Evolutionary conservation across 345 rosid genomes (phyloP).

Genomic region (Capsella bursapastoris): DNA sequence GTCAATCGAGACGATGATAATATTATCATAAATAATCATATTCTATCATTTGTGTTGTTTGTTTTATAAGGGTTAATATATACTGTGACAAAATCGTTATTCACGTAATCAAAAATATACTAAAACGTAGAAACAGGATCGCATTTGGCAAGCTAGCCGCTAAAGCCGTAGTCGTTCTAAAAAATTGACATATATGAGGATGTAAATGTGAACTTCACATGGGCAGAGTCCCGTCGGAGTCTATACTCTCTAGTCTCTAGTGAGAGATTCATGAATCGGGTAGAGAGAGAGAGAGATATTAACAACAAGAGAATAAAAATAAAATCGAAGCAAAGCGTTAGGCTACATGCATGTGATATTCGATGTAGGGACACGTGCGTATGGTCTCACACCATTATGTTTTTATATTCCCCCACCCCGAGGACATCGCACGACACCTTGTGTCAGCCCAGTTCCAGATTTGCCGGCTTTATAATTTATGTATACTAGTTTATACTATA

Average conservation of each 20-base stretch:
- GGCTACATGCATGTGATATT: constrained; percentile 14
- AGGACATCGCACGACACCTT: constrained; percentile 27
- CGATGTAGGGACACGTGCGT: constrained; percentile 36
- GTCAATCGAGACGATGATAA: constrained; percentile 19
- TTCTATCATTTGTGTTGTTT: neutral
- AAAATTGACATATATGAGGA: neutral
- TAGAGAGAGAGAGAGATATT: neutral
- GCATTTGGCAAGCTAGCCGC: neutral
- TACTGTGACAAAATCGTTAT: neutral
- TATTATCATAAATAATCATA: neutral
- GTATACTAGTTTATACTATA: neutral
- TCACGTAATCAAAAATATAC: too few relatives aligned
- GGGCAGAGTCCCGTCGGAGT: constrained; percentile 19
- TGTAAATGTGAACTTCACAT: constrained; percentile 21
- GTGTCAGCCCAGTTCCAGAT: constrained; percentile 36
- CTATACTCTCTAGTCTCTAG: neutral
- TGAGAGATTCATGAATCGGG: constrained; percentile 15
- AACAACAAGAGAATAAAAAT: neutral
- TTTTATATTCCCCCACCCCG: constrained; percentile 12
- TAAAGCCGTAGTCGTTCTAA: neutral
- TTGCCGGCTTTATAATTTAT: constrained; percentile 29
- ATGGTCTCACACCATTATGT: constrained; percentile 22
- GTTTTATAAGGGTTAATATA: neutral
- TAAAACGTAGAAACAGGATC: too few relatives aligned
- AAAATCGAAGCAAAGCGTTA: neutral